These are phyloP conservation scores for Schizonepeta tenuifolia DNA, from an alignment of 257 asterid genomes.

Conservation along the genomic window DNA sequence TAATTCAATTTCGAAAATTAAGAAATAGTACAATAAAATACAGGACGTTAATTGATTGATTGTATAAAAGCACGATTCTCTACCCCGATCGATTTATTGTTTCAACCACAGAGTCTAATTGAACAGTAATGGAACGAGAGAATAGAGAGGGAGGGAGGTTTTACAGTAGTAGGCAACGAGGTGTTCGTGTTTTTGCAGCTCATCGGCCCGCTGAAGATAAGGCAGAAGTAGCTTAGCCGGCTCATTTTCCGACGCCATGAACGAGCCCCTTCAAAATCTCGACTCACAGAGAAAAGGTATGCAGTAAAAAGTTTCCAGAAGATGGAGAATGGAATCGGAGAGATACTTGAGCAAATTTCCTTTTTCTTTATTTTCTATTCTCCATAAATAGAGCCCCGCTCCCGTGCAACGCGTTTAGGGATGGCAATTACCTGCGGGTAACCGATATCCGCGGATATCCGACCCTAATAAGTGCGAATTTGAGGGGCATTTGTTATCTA, in stretches of 20 bases:
- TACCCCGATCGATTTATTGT: background rate
- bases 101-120: background rate
- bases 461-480: too few species aligned
- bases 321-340: background rate
- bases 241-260: slow-evolving; percentile 51
- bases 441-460: too few species aligned
- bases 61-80: background rate
- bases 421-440: too few species aligned
- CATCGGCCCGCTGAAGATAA: slow-evolving; percentile 66
- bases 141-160: background rate
- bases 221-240: slow-evolving; percentile 63
- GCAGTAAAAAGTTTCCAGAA: background rate
- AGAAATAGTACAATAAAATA: background rate
- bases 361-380: too few species aligned
- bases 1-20: background rate
- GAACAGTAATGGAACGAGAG: slow-evolving; percentile 2
- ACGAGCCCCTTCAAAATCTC: background rate
- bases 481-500: too few species aligned
- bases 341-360: too few species aligned
- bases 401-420: too few species aligned
- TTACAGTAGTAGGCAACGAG: slow-evolving; percentile 63
- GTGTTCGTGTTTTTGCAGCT: slow-evolving; percentile 59
- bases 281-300: background rate
- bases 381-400: too few species aligned
- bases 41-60: background rate